phyloP scores from a whole-genome alignment of 805 yeast genomes.

The Teunomyces atbi region DNA sequence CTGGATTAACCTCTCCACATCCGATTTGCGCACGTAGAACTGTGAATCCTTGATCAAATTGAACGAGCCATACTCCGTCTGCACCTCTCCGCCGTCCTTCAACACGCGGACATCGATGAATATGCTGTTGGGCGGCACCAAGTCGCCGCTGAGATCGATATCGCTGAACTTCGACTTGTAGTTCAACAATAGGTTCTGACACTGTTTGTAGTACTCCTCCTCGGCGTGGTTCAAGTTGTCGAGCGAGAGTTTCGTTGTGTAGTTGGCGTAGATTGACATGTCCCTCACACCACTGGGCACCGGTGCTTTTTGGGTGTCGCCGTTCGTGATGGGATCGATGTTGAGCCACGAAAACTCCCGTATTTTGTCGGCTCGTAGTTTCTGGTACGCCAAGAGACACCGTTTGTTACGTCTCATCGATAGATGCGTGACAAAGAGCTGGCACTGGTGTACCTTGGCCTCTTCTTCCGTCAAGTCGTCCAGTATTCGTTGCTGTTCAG shows the following conservation, averaged over 20 bases:
- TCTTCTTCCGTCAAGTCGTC: slow-evolving; percentile 28
- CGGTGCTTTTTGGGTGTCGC: not conserved
- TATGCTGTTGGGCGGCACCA: slow-evolving; percentile 87
- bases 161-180: slow-evolving; percentile 80
- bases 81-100: slow-evolving; percentile 94
- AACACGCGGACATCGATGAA: slow-evolving; percentile 92
- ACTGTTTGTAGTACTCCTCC: slow-evolving; percentile 70
- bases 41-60: slow-evolving; percentile 91
- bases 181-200: slow-evolving; percentile 68
- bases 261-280: slow-evolving; percentile 13
- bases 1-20: slow-evolving; percentile 89
- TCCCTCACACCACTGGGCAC: slow-evolving; percentile 8
- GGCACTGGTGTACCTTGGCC: slow-evolving; percentile 56
- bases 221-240: slow-evolving; percentile 72
- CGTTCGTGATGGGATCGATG: slow-evolving; percentile 41
- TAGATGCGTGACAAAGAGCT: slow-evolving; percentile 65
- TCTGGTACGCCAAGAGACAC: slow-evolving; percentile 82
- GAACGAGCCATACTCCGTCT: slow-evolving; percentile 95
- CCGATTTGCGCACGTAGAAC: slow-evolving; percentile 89
- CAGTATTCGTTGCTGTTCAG: slow-evolving; percentile 22
- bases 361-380: slow-evolving; percentile 63
- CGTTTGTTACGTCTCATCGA: slow-evolving; percentile 87
- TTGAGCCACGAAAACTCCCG: slow-evolving; percentile 73
- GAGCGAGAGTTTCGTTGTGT: slow-evolving; percentile 29
- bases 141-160: slow-evolving; percentile 81